Evolutionary conservation across 2,329 filamentous ascomycete genomes (phyloP).

Genomic region (Apiospora saccharicola): DNA sequence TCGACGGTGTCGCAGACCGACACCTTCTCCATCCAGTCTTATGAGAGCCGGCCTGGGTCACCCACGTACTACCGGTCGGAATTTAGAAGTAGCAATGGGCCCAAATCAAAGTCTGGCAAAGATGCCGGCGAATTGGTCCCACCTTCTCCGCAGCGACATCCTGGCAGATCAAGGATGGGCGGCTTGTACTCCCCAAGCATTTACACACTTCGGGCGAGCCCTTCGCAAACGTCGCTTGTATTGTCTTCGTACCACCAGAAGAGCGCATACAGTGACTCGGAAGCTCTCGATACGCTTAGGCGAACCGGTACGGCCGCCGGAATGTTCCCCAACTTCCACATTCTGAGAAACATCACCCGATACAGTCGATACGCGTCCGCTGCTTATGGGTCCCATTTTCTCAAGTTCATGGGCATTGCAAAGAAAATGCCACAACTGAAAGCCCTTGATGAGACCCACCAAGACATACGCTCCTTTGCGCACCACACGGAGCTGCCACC

Average conservation of each 20-base stretch:
- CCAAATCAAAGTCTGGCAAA: constrained; percentile 30
- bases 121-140: constrained; percentile 26
- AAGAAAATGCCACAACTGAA: constrained; percentile 55
- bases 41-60: constrained; percentile 51
- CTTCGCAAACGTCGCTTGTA: constrained; percentile 62
- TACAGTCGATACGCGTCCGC: constrained; percentile 74
- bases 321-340: constrained; percentile 65
- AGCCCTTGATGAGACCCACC: constrained; percentile 58
- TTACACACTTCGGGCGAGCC: constrained; percentile 66
- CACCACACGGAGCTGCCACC: constrained; percentile 67
- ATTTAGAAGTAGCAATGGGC: constrained; percentile 25
- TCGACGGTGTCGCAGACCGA: constrained; percentile 65
- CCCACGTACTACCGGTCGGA: constrained; percentile 42
- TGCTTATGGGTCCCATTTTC: constrained; percentile 69
- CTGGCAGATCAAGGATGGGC: constrained; percentile 40
- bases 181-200: constrained; percentile 58
- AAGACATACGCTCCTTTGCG: constrained; percentile 69
- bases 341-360: constrained; percentile 67
- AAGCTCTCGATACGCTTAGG: constrained; percentile 57
- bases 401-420: constrained; percentile 68
- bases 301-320: constrained; percentile 63
- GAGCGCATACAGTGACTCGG: constrained; percentile 56
- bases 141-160: constrained; percentile 35
- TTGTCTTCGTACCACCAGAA: constrained; percentile 57
- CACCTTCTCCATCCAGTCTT: constrained; percentile 59